Evolutionary conservation across 352 stramenopile genomes (phyloP), one percentile per base, ranked within the genome.

Genomic region (Phytopythium vexans): DNA sequence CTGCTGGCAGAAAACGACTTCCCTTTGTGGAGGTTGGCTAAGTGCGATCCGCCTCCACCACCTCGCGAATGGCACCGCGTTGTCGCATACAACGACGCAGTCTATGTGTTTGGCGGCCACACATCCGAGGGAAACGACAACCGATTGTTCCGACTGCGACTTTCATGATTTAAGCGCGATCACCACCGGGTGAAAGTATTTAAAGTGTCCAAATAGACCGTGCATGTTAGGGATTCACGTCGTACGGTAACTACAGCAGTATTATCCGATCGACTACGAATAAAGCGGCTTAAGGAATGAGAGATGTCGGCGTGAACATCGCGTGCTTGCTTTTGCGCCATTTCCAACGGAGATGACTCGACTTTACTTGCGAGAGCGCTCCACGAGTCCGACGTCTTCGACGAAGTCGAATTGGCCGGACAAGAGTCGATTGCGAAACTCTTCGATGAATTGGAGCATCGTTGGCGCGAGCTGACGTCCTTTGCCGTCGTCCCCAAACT

Each of bases 401-500:
- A 95, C 70, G 51, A 84, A 95, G 62, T 93, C 82, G 47, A 85
- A 92, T 32, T 90, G 78, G 27, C 78, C 78, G 0, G 81, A 90
- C 27, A 95, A 65, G 49, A 95, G 66, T n/a, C 75, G 68, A 70
- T 92, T 91, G 47, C 82, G 73, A 56, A 90, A 95, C 38, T 66
- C 72, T 41, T 95, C 85, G 37, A 95, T 63, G 56, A 82, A 93
- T 40, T 88, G 63, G 38, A 81, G 66, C 11, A 94, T 66, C 49
- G 82, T 77, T 1, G 71, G 39, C 3, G 65, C 75, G 31, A 91
- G 46, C 12, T 85, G 56, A 9, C 49, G 58, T 8, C 80, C 67
- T 27, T 78, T 74, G 9, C 78, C 78, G 46, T 91, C 82, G 51
- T 89, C 76, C 10, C 62, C 65, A 49, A 90, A 89, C 48, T 84